A percentile compares a stretch with the other conserved stretches of the same genome.
phyloP scores from a whole-genome alignment of 2,329 filamentous ascomycete genomes.

The Dactylella cylindrospora region DNA sequence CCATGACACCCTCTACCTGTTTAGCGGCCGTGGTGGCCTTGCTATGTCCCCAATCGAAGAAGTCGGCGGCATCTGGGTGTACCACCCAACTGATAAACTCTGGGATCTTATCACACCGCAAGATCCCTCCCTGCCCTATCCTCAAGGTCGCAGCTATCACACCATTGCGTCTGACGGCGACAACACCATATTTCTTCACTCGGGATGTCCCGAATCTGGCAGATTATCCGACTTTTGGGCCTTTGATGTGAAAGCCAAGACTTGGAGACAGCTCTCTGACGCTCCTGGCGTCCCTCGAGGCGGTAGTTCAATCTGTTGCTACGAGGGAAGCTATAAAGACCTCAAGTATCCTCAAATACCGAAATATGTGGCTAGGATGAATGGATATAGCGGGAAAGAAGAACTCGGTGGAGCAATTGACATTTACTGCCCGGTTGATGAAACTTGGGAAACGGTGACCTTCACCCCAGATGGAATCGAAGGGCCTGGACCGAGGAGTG shows the following conservation, averaged over 20 bases:
- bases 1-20: slow-evolving; percentile 72
- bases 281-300: slow-evolving; percentile 69
- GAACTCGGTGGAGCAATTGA: slow-evolving; percentile 74
- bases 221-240: slow-evolving; percentile 73
- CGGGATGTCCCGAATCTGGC: slow-evolving; percentile 67
- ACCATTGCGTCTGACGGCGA: slow-evolving; percentile 62
- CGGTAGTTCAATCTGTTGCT: slow-evolving; percentile 62
- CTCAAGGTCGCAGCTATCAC: slow-evolving; percentile 68
- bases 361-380: slow-evolving; percentile 64
- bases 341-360: too few relatives aligned
- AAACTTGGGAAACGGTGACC: slow-evolving; percentile 53
- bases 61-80: slow-evolving; percentile 72
- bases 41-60: slow-evolving; percentile 74
- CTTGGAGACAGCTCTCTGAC: slow-evolving; percentile 68
- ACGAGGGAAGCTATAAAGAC: slow-evolving; percentile 61
- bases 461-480: slow-evolving; percentile 54
- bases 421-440: slow-evolving; percentile 54
- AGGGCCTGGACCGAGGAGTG: slow-evolving; percentile 58
- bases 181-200: slow-evolving; percentile 70
- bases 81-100: slow-evolving; percentile 63
- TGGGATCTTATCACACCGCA: slow-evolving; percentile 68
- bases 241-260: slow-evolving; percentile 65
- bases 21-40: slow-evolving; percentile 72
- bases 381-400: slow-evolving; percentile 71
- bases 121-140: slow-evolving; percentile 56